Conservation (phyloP, 768 basidiomycete genomes). For the Lactarius vividus region DNA sequence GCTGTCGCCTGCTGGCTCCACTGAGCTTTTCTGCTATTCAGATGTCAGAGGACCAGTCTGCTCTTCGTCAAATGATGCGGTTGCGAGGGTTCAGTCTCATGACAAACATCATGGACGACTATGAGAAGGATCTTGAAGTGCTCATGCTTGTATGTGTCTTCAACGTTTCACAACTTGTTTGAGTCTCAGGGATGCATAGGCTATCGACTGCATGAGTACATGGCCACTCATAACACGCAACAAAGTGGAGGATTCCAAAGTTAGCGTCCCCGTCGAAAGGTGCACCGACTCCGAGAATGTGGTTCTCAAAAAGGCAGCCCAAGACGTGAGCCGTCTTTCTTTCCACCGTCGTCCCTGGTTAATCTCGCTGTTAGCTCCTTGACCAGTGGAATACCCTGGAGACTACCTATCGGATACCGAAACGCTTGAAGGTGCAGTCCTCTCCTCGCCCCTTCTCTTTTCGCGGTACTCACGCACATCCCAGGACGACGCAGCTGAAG, state of each 20-base stretch:
- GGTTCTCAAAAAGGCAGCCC: conserved; percentile 52
- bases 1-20: background rate
- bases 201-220: conserved; percentile 60
- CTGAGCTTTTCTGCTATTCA: conserved; percentile 32
- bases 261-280: conserved; percentile 55
- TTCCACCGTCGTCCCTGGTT: too few relatives aligned
- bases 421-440: conserved; percentile 44
- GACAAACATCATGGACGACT: conserved; percentile 82
- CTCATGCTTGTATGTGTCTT: conserved; percentile 56
- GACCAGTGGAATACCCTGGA: conserved; percentile 65
- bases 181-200: conserved; percentile 36
- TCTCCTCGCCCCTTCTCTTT: background rate
- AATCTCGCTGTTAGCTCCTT: conserved; percentile 51
- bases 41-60: conserved; percentile 81
- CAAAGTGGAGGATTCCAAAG: conserved; percentile 82
- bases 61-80: conserved; percentile 83
- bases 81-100: conserved; percentile 92
- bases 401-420: conserved; percentile 3
- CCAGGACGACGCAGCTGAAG: conserved; percentile 33
- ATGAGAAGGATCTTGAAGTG: conserved; percentile 66
- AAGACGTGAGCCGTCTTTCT: too few relatives aligned
- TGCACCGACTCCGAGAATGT: conserved; percentile 57
- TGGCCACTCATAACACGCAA: conserved; percentile 88
- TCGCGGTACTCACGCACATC: background rate
- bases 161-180: background rate